These are phyloP conservation scores for Gelatoporia subvermispora DNA, from an alignment of 768 basidiomycete species.

Conservation along the genomic window DNA sequence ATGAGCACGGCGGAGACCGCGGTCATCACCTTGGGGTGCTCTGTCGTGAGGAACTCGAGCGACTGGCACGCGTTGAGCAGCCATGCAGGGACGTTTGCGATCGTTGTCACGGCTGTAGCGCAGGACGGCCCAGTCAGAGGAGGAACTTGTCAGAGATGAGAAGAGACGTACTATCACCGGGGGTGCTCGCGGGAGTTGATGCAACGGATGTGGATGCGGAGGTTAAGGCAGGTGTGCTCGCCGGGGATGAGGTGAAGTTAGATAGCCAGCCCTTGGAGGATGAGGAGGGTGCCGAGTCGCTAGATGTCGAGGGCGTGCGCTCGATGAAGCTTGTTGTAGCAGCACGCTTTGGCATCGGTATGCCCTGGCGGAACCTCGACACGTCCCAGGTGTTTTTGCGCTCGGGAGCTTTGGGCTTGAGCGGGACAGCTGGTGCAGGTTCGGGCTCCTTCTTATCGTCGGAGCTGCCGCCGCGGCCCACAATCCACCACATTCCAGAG, in stretches of 20 bases:
- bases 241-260: not conserved
- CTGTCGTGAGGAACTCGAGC: constrained; percentile 66
- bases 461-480: constrained; percentile 36
- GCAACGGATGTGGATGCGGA: constrained; percentile 4
- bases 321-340: constrained; percentile 19
- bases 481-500: constrained; percentile 49
- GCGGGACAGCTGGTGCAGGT: constrained; percentile 1
- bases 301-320: constrained; percentile 16
- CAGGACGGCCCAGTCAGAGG: not conserved
- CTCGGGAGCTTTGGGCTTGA: constrained; percentile 13
- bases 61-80: constrained; percentile 73
- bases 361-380: constrained; percentile 14
- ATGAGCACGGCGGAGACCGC: constrained; percentile 74
- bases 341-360: constrained; percentile 22
- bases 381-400: constrained; percentile 17
- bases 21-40: constrained; percentile 74
- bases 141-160: not conserved
- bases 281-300: constrained; percentile 9
- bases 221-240: constrained; percentile 5
- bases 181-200: constrained; percentile 15
- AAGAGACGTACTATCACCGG: constrained; percentile 13
- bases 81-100: constrained; percentile 67
- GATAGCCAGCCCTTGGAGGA: constrained; percentile 4
- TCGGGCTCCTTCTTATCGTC: constrained; percentile 21
- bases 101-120: constrained; percentile 32